phyloP scores from a whole-genome alignment of 78 protist genomes.

The Tieghemostelium lacteum region DNA sequence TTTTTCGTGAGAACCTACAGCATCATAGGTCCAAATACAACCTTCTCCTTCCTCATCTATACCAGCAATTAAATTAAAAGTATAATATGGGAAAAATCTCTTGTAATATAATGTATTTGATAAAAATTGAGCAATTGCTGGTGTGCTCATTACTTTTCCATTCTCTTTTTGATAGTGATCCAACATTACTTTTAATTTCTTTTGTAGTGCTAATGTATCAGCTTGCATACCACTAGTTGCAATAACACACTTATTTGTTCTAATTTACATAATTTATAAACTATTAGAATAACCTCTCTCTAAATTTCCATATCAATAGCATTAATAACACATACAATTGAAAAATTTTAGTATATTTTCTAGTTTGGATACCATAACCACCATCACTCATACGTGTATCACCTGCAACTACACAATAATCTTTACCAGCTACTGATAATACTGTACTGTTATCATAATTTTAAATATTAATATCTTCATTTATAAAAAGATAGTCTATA shows the following conservation, averaged over 20 bases:
- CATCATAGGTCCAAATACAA: slow-evolving; percentile 96
- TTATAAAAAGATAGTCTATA: neutral
- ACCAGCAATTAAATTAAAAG: slow-evolving; percentile 94
- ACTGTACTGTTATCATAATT: slow-evolving; percentile 77
- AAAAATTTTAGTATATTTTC: slow-evolving; percentile 88
- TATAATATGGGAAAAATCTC: slow-evolving; percentile 99
- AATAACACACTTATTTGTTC: slow-evolving; percentile 86
- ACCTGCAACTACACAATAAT: slow-evolving; percentile 97
- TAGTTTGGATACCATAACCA: slow-evolving; percentile 93
- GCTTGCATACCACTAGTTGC: slow-evolving; percentile 97
- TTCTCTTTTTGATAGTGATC: slow-evolving; percentile 81
- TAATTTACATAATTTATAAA: neutral
- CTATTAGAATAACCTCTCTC: neutral
- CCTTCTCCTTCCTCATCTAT: slow-evolving; percentile 90
- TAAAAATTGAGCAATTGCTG: slow-evolving; percentile 94
- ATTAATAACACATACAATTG: slow-evolving; percentile 75
- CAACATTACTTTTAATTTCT: slow-evolving; percentile 82
- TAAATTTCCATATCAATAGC: neutral
- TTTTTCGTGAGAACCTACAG: slow-evolving; percentile 95
- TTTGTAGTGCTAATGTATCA: slow-evolving; percentile 91
- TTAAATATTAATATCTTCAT: neutral
- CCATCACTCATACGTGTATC: slow-evolving; percentile 97
- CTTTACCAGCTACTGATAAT: slow-evolving; percentile 96
- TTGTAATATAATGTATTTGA: slow-evolving; percentile 95
- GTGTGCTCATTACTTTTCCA: slow-evolving; percentile 84